Base-by-base conservation (phyloP, 345 rosid species). In the Populus nigra region DNA sequence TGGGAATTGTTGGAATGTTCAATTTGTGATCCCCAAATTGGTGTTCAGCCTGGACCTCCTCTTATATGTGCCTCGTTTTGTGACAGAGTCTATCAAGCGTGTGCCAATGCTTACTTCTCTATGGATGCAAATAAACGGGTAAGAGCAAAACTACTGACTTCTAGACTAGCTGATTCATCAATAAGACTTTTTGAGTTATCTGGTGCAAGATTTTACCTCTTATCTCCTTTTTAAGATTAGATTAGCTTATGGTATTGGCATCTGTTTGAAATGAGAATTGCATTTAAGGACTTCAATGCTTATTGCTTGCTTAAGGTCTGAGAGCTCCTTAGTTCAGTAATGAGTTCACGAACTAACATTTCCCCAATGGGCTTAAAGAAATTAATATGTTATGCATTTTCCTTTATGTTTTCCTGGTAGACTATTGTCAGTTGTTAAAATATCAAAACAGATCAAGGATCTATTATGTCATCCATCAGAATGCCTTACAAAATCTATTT, bases 1-100 rank as follows among this genome's bases (percentile, higher is more conserved):
- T 96, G 94, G 88, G 99, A 96, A 79, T 80, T 90, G 76, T 76
- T 94, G 88, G 99, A 96, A 86, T 96, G 98, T 78, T 92, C 99
- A n/a, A 88, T 94, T 69, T 96, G 99, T 29, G 97, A 96, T 77
- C 99, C 98, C 0, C 82, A 41, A 16, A 81, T 94, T 61, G 99
- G 99, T 35, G 84, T 88, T 73, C 91, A 87, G 83, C 96, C 94
- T 7, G 99, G 98, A 71, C 92, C 91, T 80, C 98, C 98, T 7
- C 89, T 88, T 23, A 82, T 96, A 38, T 96, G 99, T 39, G 72
- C 84, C 49, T 91, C 94, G 5, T 90, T 94, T 57, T 96, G 98
- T 86, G 88, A 92, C 61, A 81, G 82, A 84, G 93, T 91, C 73
- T 91, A 88, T 72, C 80, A 89, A 83, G 94, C 96, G 75, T 96